Conservation (phyloP, 2,329 filamentous ascomycete genomes). For the Trichoderma lentiforme region DNA sequence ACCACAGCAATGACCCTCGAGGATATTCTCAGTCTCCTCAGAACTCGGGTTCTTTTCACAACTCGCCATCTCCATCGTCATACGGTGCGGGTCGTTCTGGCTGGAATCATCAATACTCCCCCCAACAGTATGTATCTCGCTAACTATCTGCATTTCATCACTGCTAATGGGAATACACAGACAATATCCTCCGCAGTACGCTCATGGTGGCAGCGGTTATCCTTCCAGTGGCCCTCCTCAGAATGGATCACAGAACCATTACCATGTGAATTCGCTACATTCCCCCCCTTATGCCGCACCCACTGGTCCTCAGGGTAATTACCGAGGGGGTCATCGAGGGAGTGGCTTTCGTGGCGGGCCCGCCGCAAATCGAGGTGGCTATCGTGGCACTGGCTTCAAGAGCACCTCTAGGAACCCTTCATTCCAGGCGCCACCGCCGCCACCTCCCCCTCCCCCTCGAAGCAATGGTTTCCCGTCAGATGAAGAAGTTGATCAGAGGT, state of each 20-base stretch:
- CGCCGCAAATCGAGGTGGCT: constrained; percentile 49
- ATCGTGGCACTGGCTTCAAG: constrained; percentile 62
- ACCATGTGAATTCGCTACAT: constrained; percentile 45
- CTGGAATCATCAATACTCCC: constrained; percentile 39
- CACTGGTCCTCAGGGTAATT: constrained; percentile 47
- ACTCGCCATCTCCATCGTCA: constrained; percentile 44
- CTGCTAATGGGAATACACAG: constrained; percentile 35
- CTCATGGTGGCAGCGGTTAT: constrained; percentile 48
- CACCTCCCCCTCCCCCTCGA: constrained; percentile 16
- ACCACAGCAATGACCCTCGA: constrained; percentile 37
- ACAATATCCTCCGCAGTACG: constrained; percentile 61
- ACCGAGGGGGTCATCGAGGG: constrained; percentile 48
- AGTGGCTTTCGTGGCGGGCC: constrained; percentile 60
- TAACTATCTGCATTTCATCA: not conserved
- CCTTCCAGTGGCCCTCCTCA: constrained; percentile 45
- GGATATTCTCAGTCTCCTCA: constrained; percentile 43
- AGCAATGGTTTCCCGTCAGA: constrained; percentile 18
- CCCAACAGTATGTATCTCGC: constrained; percentile 40
- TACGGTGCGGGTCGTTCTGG: constrained; percentile 39
- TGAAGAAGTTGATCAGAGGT: constrained; percentile 22
- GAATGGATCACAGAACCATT: constrained; percentile 38
- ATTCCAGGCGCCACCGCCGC: constrained; percentile 23
- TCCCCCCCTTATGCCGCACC: constrained; percentile 56
- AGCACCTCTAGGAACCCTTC: constrained; percentile 66
- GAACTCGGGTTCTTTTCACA: constrained; percentile 42